Percentiles rank a stretch among this genome's conserved stretches.
These are phyloP conservation scores for Epithele typhae DNA, from an alignment of 768 basidiomycete species.

Conservation along the genomic window DNA sequence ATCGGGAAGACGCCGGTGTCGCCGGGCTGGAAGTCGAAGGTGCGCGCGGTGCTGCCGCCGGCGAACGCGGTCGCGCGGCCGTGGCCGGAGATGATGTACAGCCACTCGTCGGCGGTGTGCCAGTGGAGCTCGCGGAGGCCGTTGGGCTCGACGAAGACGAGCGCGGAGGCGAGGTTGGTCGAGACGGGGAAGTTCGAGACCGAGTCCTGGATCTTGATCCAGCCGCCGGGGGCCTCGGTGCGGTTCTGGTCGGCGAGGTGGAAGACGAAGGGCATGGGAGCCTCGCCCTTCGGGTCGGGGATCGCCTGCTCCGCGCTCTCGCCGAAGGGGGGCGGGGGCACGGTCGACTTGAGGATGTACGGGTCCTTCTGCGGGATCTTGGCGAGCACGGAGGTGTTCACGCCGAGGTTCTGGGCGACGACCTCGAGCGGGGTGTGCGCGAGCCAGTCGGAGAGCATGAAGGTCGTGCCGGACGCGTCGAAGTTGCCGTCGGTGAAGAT, in stretches of 20 bases:
- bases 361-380: constrained; percentile 24
- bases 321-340: constrained; percentile 17
- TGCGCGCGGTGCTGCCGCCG: constrained; percentile 18
- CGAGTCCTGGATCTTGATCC: constrained; percentile 26
- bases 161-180: constrained; percentile 17
- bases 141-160: constrained; percentile 23
- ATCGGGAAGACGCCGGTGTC: constrained; percentile 23
- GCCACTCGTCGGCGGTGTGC: constrained; percentile 23
- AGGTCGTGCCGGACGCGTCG: constrained; percentile 25
- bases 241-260: constrained; percentile 18
- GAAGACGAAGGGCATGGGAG: constrained; percentile 20
- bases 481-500: constrained; percentile 27
- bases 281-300: constrained; percentile 14
- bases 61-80: constrained; percentile 23
- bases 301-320: constrained; percentile 17
- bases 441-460: constrained; percentile 28
- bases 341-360: constrained; percentile 18
- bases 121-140: constrained; percentile 24
- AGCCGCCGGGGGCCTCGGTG: constrained; percentile 20
- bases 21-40: constrained; percentile 24
- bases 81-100: constrained; percentile 22
- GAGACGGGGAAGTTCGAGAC: constrained; percentile 22
- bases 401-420: constrained; percentile 23
- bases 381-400: constrained; percentile 16
- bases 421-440: constrained; percentile 24